These are phyloP conservation scores for Zymoseptoria passerinii DNA, from an alignment of 2,329 filamentous ascomycete species.

Conservation along the genomic window DNA sequence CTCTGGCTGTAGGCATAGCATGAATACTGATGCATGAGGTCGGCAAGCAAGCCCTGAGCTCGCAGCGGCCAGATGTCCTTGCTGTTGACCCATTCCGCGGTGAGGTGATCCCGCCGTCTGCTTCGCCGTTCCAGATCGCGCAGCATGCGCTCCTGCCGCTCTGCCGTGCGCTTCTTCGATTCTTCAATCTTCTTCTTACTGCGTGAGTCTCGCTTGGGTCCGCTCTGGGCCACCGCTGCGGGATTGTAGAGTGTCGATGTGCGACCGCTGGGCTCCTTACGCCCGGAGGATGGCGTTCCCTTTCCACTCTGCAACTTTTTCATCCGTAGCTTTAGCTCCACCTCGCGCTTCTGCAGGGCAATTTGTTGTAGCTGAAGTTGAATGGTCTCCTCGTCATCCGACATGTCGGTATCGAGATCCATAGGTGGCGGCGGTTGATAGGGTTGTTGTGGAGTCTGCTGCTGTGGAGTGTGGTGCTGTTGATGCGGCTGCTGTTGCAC, in stretches of 20 bases:
- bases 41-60: slow-evolving; percentile 28
- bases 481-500: slow-evolving; percentile 6
- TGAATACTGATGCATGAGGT: slow-evolving; percentile 31
- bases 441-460: slow-evolving; percentile 12
- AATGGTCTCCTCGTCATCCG: slow-evolving; percentile 30
- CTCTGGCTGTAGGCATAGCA: slow-evolving; percentile 28
- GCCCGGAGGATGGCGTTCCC: slow-evolving; percentile 14
- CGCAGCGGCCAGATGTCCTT: slow-evolving; percentile 32
- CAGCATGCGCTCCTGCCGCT: slow-evolving; percentile 31
- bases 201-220: slow-evolving; percentile 28
- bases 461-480: slow-evolving; percentile 17
- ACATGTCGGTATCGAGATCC: slow-evolving; percentile 18
- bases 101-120: slow-evolving; percentile 30
- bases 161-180: slow-evolving; percentile 29
- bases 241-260: slow-evolving; percentile 20
- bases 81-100: slow-evolving; percentile 31
- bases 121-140: slow-evolving; percentile 30
- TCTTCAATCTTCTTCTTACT: slow-evolving; percentile 34
- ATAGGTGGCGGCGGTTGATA: slow-evolving; percentile 1
- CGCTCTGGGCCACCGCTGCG: slow-evolving; percentile 16
- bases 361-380: slow-evolving; percentile 31
- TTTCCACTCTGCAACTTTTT: slow-evolving; percentile 26
- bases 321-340: slow-evolving; percentile 32
- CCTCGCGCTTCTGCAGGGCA: slow-evolving; percentile 29
- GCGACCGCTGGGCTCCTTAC: slow-evolving; percentile 10